Evolutionary conservation across 2,329 filamentous ascomycete species (phyloP).

Genomic region (Colletotrichum kahawae): DNA sequence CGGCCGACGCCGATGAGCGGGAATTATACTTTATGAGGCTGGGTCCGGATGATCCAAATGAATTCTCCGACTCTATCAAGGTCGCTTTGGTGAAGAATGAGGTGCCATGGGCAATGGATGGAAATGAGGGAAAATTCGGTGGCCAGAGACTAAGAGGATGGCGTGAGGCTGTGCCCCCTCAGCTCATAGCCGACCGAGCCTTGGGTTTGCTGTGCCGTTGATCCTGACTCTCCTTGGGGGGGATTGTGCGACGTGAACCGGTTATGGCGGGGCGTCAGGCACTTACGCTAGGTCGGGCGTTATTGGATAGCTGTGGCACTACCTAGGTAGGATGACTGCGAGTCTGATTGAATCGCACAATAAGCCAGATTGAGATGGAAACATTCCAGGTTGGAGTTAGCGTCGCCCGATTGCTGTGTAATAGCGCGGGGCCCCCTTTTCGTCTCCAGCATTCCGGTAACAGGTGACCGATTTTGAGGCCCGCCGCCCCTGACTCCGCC

Average conservation of each 20-base stretch:
- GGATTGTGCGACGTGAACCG: neutral
- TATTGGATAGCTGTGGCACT: neutral
- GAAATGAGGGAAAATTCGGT: neutral
- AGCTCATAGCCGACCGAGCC: neutral
- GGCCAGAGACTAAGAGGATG: neutral
- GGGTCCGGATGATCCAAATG: neutral
- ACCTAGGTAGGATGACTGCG: too few species aligned
- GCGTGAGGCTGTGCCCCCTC: neutral
- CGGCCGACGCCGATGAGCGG: neutral
- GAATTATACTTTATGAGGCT: neutral
- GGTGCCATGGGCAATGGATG: neutral
- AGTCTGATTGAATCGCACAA: neutral
- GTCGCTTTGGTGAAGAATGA: neutral
- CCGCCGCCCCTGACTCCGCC: neutral
- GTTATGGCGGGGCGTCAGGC: neutral
- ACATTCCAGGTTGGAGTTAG: too few species aligned
- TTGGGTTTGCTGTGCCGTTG: neutral
- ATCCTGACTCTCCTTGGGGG: neutral
- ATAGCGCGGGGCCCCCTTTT: neutral
- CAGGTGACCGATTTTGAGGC: neutral
- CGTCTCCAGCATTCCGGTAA: neutral
- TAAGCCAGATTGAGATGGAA: neutral
- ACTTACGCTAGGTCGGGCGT: neutral
- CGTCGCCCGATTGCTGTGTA: neutral
- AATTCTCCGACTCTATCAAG: neutral